Conservation (phyloP, 148 eudicot genomes). For the Camellia sinensis region DNA sequence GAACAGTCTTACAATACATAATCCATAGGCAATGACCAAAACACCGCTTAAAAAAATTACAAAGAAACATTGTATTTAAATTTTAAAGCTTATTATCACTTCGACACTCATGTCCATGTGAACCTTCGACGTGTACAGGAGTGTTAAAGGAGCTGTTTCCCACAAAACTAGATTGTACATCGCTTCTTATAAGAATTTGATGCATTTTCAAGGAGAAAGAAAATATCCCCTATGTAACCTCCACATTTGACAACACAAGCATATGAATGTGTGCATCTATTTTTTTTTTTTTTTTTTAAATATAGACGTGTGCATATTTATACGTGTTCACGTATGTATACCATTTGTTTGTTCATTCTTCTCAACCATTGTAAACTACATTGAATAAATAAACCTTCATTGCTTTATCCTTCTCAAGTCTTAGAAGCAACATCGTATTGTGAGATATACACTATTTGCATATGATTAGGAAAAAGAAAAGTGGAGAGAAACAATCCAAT, state of each 20-base stretch:
- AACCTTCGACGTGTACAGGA: not conserved
- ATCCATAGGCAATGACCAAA: not conserved
- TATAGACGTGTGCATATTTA: not conserved
- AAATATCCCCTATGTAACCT: not conserved
- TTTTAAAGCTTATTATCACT: too few relatives aligned
- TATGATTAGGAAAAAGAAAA: not conserved
- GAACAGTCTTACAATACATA: not conserved
- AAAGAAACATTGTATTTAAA: not conserved
- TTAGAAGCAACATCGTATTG: not conserved
- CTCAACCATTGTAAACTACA: not conserved
- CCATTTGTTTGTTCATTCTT: not conserved
- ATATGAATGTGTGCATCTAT: not conserved
- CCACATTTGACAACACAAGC: not conserved
- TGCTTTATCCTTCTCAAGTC: not conserved
- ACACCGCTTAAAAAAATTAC: not conserved
- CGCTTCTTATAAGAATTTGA: not conserved
- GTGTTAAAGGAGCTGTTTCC: too few relatives aligned
- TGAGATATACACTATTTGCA: not conserved
- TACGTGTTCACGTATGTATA: not conserved
- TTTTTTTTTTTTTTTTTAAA: too few relatives aligned
- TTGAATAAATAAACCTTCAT: not conserved
- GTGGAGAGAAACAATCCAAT: too few relatives aligned
- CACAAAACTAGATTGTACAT: not conserved
- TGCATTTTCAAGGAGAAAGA: not conserved
- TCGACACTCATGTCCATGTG: not conserved